These are phyloP conservation scores for Jaapia argillacea DNA, from an alignment of 768 basidiomycete genomes.

Conservation along the genomic window DNA sequence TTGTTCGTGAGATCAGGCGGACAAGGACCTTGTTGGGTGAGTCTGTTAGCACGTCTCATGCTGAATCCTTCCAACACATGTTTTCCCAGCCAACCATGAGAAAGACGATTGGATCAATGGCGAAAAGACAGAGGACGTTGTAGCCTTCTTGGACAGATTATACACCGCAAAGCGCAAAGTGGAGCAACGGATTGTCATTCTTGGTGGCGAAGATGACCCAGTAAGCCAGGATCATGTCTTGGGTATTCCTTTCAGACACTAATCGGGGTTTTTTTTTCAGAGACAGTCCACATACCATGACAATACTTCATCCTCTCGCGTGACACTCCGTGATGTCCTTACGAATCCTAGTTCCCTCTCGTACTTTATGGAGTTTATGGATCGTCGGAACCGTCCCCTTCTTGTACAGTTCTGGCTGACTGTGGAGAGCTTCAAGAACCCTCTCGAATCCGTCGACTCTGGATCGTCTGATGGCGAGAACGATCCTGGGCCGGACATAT, in stretches of 20 bases:
- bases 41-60: constrained; percentile 8
- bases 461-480: constrained; percentile 48
- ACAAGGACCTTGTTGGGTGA: constrained; percentile 67
- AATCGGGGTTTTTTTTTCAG: constrained; percentile 14
- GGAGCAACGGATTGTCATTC: constrained; percentile 72
- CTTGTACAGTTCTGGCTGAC: constrained; percentile 97
- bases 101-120: constrained; percentile 87
- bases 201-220: constrained; percentile 63
- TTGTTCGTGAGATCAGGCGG: constrained; percentile 82
- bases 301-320: constrained; percentile 32
- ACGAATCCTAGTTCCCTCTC: constrained; percentile 84
- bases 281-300: constrained; percentile 23
- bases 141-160: constrained; percentile 79
- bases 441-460: constrained; percentile 72
- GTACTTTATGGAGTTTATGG: constrained; percentile 99
- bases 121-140: constrained; percentile 73
- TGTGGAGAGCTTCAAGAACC: constrained; percentile 96
- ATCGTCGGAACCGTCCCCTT: constrained; percentile 71
- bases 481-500: constrained; percentile 45
- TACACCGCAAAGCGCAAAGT: constrained; percentile 84
- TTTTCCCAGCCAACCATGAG: constrained; percentile 60
- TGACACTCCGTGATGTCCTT: constrained; percentile 71
- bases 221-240: constrained; percentile 25
- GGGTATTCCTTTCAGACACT: not conserved
- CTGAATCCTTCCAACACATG: not conserved